Evolutionary conservation across 805 yeast species (phyloP), one percentile per base, ranked within the genome.

Genomic region (Yueomyces sp.): DNA sequence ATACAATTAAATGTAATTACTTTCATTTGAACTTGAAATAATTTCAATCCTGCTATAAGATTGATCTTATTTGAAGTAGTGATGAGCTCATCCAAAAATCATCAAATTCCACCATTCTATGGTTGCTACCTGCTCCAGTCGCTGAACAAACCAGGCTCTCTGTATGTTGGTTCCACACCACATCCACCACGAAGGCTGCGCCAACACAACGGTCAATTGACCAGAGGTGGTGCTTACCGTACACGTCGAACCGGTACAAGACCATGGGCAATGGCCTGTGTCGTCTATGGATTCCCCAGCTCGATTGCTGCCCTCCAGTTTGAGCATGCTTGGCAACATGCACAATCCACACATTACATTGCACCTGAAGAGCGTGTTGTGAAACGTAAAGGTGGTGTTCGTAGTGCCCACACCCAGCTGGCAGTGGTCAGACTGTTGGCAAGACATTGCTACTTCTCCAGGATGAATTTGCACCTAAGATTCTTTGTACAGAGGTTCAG

Each of bases 281-380:
- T 78, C 2, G 81, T 85, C 0, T 67, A 80, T 52, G 87, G 88
- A 2, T 85, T 85, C 54, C 85, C 85, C 0, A 74, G 77, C 5
- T 76, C 74, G 47, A 67, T 79, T 3, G 61, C 79, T 3, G 94
- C 94, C 0, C 60, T 85, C 42, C 88, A 78, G 58, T 85, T 85
- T 59, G 95, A 85, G 53, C 87, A 82, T 60, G 88, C 94, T 1
- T 80, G 84, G 76, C 94, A 85, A 51, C 92, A 84, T 57, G 66
- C 79, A 1, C 68, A 79, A 48, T 68, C 66, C 42, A 79, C 94
- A 0, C 64, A 86, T 36, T 85, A 77, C 53, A 75, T 84, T 3
- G 28, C 42, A 5, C 54, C 60, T 2, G 60, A 55, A 3, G 56
- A 57, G 8, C 58, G 80, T 42, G 55, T 75, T 8, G 60, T 68